A percentile compares a stretch with the other conserved stretches of the same genome.
Conservation (phyloP, 164 flowering plant species). For the Buxus sempervirens region DNA sequence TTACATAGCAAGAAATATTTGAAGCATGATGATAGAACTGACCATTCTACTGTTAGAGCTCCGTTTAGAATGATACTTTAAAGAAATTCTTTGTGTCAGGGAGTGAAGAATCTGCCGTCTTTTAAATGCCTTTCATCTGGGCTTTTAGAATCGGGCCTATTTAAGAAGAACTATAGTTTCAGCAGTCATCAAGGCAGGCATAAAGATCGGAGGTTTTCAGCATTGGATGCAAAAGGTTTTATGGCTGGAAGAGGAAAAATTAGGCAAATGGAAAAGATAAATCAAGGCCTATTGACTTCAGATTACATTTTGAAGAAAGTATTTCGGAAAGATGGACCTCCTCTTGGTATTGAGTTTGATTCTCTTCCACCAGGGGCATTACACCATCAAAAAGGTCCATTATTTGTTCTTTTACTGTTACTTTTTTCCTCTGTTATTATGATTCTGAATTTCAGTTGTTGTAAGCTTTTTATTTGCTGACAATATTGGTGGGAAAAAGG, state of each 20-base stretch:
- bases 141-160: constrained; percentile 3
- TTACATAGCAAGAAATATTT: constrained; percentile 13
- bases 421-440: neutral
- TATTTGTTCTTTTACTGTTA: neutral
- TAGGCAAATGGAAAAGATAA: constrained; percentile 18
- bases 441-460: neutral
- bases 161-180: neutral
- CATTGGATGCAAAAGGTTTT: neutral
- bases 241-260: constrained; percentile 9
- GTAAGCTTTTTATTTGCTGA: too few species aligned
- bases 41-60: constrained; percentile 1
- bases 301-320: constrained; percentile 57
- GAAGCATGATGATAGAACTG: constrained; percentile 5
- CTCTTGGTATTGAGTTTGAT: constrained; percentile 76
- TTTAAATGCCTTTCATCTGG: constrained; percentile 11
- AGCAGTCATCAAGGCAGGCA: neutral
- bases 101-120: constrained; percentile 7
- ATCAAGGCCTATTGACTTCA: constrained; percentile 46
- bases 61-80: constrained; percentile 11
- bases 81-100: constrained; percentile 1
- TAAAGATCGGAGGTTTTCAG: constrained; percentile 4
- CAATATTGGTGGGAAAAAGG: too few species aligned
- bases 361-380: constrained; percentile 47
- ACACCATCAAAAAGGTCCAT: constrained; percentile 29
- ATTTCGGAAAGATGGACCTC: constrained; percentile 87